phyloP scores from a whole-genome alignment of 2,329 filamentous ascomycete genomes.

The Phyllosticta citrichinensis region DNA sequence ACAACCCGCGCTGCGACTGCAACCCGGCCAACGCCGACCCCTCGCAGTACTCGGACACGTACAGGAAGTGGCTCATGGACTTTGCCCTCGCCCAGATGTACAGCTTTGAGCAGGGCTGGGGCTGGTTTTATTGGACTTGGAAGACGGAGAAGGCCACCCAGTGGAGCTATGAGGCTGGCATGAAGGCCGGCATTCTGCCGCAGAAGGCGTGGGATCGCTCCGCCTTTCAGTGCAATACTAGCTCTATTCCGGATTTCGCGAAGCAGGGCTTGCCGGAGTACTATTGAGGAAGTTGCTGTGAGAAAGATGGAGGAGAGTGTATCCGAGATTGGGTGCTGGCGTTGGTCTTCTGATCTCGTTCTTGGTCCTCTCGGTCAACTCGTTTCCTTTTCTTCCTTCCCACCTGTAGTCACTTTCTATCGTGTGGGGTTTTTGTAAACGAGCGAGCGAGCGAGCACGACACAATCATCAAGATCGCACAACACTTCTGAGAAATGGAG shows the following conservation, averaged over 20 bases:
- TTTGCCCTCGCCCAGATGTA: conserved; percentile 97
- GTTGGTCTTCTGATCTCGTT: neutral
- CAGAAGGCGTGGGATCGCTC: conserved; percentile 30
- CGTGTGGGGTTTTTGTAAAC: neutral
- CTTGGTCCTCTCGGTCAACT: neutral
- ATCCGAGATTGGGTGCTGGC: neutral
- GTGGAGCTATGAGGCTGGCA: conserved; percentile 84
- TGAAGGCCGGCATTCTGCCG: conserved; percentile 71
- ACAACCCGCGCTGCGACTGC: conserved; percentile 60
- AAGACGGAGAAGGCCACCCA: conserved; percentile 75
- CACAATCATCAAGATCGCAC: neutral
- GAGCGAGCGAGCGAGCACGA: neutral
- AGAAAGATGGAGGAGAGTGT: neutral
- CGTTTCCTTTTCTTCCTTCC: neutral
- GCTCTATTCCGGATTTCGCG: conserved; percentile 30
- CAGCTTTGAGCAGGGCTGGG: conserved; percentile 85
- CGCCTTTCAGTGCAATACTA: conserved; percentile 30
- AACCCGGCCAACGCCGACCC: conserved; percentile 64
- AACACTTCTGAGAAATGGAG: neutral
- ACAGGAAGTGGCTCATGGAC: conserved; percentile 77
- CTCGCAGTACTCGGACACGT: conserved; percentile 54
- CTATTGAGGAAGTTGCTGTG: conserved; percentile 23
- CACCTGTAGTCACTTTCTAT: neutral
- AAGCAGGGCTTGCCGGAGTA: conserved; percentile 33
- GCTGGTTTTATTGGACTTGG: conserved; percentile 99